These are phyloP conservation scores for Paraglomus occultum DNA, from an alignment of 192 early-diverging fungal genomes.

Conservation along the genomic window DNA sequence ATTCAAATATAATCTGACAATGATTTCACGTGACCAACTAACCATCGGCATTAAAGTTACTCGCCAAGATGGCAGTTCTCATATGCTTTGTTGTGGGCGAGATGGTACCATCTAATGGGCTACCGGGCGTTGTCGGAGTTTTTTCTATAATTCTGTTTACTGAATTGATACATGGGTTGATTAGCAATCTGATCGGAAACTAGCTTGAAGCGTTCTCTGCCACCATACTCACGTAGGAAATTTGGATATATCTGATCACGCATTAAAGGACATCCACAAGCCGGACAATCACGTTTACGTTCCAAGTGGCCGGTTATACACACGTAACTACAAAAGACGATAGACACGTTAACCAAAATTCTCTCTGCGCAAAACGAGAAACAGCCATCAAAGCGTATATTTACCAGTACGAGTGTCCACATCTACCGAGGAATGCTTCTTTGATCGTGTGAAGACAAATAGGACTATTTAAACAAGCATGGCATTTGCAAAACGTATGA, in stretches of 20 bases:
- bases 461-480: slow-evolving; percentile 44
- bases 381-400: background rate
- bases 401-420: slow-evolving; percentile 87
- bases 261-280: slow-evolving; percentile 57
- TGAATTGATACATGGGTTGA: slow-evolving; percentile 26
- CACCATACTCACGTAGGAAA: slow-evolving; percentile 59
- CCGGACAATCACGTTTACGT: slow-evolving; percentile 63
- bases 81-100: slow-evolving; percentile 25
- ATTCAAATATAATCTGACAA: background rate
- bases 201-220: slow-evolving; percentile 22
- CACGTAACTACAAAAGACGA: slow-evolving; percentile 44
- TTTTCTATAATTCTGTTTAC: slow-evolving; percentile 44
- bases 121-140: slow-evolving; percentile 23
- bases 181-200: background rate
- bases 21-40: background rate
- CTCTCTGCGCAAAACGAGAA: background rate
- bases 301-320: slow-evolving; percentile 74
- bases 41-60: slow-evolving; percentile 24
- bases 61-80: slow-evolving; percentile 32
- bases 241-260: slow-evolving; percentile 80
- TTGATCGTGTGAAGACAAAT: slow-evolving; percentile 72
- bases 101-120: slow-evolving; percentile 11
- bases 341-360: background rate
- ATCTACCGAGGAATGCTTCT: slow-evolving; percentile 74
- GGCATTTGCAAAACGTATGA: background rate